Conservation (phyloP, 148 eudicot species). For the Limonium bicolor region DNA sequence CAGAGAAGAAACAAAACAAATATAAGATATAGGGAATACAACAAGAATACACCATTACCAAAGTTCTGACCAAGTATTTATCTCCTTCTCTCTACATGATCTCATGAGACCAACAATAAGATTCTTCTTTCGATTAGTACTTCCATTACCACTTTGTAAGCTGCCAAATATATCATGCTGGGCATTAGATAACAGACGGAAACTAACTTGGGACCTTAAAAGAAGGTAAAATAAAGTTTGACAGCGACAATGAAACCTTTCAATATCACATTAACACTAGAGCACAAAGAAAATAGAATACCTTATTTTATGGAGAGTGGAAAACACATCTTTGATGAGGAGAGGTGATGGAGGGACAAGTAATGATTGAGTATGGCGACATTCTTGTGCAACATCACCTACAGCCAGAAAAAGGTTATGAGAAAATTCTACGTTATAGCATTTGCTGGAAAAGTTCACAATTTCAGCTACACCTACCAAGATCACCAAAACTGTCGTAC, state of each 20-base stretch:
- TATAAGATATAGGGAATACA: background rate
- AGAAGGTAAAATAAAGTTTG: background rate
- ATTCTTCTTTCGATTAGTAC: constrained; percentile 69
- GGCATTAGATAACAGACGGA: constrained; percentile 7
- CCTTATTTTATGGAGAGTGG: constrained; percentile 69
- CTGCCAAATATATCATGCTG: constrained; percentile 36
- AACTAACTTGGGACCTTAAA: too few species aligned
- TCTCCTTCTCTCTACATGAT: constrained; percentile 91
- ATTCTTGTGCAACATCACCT: constrained; percentile 98
- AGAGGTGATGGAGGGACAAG: constrained; percentile 76
- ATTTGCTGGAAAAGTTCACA: background rate
- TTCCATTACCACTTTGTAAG: constrained; percentile 80
- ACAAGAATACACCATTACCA: constrained; percentile 71
- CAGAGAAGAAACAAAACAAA: too few species aligned
- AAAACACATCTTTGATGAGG: constrained; percentile 68
- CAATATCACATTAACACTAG: background rate
- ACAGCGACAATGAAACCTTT: constrained; percentile 1
- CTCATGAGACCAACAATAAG: constrained; percentile 77
- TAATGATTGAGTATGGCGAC: constrained; percentile 79
- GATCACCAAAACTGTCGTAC: constrained; percentile 77
- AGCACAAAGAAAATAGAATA: constrained; percentile 12
- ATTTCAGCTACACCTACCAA: constrained; percentile 40
- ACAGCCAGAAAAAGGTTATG: background rate
- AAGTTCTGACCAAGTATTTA: constrained; percentile 89
- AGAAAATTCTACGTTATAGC: background rate